phyloP scores from a whole-genome alignment of 2,329 filamentous ascomycete species.

The Furcasterigmium sp. region DNA sequence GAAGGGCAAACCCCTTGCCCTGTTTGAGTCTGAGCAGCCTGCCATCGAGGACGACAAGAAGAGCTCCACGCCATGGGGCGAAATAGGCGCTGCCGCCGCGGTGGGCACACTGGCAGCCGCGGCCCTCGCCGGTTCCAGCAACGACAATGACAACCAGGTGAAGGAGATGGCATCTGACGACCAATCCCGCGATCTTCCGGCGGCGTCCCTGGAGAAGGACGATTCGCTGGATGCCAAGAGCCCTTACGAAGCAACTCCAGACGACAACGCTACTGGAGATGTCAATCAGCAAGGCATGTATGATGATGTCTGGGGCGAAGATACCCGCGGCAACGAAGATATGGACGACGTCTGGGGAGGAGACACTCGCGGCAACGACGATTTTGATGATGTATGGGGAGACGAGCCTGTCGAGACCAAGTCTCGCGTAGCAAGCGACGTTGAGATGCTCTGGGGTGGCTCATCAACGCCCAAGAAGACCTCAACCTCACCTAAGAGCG shows the following conservation, averaged over 20 bases:
- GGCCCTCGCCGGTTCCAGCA: not conserved
- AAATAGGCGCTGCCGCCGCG: not conserved
- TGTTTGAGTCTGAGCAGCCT: too few relatives aligned
- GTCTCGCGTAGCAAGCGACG: not conserved
- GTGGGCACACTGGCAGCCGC: not conserved
- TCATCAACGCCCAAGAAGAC: not conserved
- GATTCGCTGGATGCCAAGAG: not conserved
- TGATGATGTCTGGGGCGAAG: not conserved
- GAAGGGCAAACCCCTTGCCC: constrained; percentile 8
- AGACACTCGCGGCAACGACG: not conserved
- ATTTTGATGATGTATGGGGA: not conserved
- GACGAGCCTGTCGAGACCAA: not conserved
- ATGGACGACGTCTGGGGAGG: not conserved
- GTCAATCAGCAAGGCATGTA: not conserved
- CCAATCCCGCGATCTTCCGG: constrained; percentile 15
- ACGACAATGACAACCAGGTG: not conserved
- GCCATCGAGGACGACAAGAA: too few relatives aligned
- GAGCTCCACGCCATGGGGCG: too few relatives aligned
- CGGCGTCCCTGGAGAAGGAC: constrained; percentile 11
- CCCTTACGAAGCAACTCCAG: not conserved
- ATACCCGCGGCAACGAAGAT: not conserved
- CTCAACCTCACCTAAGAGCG: constrained; percentile 10
- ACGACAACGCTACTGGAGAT: not conserved
- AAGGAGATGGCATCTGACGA: not conserved
- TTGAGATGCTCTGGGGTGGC: not conserved